Conservation (phyloP, 306 rosid genomes). For the Canavalia ensiformis region DNA sequence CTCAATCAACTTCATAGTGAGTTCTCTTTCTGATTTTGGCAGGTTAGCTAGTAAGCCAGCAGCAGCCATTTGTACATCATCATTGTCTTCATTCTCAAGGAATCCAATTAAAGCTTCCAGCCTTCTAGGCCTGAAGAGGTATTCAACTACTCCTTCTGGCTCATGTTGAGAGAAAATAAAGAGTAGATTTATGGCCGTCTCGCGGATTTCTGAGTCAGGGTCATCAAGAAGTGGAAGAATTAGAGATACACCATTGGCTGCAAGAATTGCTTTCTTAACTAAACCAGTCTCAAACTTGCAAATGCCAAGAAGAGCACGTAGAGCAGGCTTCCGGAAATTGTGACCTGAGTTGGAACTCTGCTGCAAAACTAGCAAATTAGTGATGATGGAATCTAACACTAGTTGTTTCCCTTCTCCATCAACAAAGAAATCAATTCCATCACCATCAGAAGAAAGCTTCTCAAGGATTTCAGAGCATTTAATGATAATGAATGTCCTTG, state of each 20-base stretch:
- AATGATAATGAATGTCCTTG: constrained; percentile 51
- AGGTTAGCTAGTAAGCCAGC: constrained; percentile 86
- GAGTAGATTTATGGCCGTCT: constrained; percentile 71
- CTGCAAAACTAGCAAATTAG: constrained; percentile 63
- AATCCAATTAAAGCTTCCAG: constrained; percentile 88
- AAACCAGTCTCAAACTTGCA: constrained; percentile 78
- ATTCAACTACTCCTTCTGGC: constrained; percentile 83
- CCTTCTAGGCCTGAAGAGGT: constrained; percentile 85
- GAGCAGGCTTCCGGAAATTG: constrained; percentile 68
- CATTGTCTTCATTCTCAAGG: constrained; percentile 70
- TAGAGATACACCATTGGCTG: constrained; percentile 68
- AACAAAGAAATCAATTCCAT: constrained; percentile 67
- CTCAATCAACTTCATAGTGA: constrained; percentile 70
- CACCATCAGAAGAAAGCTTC: constrained; percentile 65
- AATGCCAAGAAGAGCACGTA: constrained; percentile 75
- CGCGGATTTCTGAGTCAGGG: constrained; percentile 71
- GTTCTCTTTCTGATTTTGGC: constrained; percentile 73
- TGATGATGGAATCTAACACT: constrained; percentile 70
- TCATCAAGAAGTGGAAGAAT: constrained; percentile 85
- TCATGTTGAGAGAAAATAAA: constrained; percentile 87
- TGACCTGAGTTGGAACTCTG: constrained; percentile 55
- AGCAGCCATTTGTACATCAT: constrained; percentile 80
- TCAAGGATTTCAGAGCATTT: constrained; percentile 78
- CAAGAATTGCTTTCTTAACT: constrained; percentile 79
- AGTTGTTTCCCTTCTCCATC: constrained; percentile 75